Evolutionary conservation across 2,329 filamentous ascomycete species (phyloP).

Genomic region (Sclerotinia spermophila): DNA sequence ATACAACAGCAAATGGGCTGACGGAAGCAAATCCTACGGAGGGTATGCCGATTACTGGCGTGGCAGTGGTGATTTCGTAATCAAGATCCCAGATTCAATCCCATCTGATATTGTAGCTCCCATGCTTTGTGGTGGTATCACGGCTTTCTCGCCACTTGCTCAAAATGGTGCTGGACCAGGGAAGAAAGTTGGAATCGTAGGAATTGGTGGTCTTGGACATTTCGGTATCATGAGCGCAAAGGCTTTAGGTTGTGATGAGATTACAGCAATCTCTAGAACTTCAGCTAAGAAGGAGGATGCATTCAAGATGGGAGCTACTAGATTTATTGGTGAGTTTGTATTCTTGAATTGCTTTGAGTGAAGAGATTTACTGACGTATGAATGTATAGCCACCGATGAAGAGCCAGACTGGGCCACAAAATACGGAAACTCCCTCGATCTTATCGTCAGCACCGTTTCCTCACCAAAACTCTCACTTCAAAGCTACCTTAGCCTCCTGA

Average conservation of each 20-base stretch:
- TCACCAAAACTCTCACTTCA: slow-evolving; percentile 57
- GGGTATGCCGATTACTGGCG: slow-evolving; percentile 50
- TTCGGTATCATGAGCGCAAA: slow-evolving; percentile 68
- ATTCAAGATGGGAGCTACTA: slow-evolving; percentile 57
- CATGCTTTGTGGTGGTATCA: slow-evolving; percentile 75
- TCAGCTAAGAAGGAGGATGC: slow-evolving; percentile 57
- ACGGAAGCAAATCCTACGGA: slow-evolving; percentile 47
- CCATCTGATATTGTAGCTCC: slow-evolving; percentile 54
- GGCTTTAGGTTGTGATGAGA: slow-evolving; percentile 64
- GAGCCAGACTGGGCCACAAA: slow-evolving; percentile 58
- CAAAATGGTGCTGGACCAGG: slow-evolving; percentile 66
- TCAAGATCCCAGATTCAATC: slow-evolving; percentile 54
- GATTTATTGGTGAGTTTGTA: slow-evolving; percentile 41
- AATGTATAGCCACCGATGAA: slow-evolving; percentile 41
- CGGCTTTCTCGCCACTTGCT: slow-evolving; percentile 65
- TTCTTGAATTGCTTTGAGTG: neutral
- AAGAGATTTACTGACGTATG: neutral
- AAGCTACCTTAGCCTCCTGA: slow-evolving; percentile 58
- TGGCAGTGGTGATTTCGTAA: slow-evolving; percentile 54
- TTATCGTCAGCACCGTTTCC: slow-evolving; percentile 58
- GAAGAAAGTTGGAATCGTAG: slow-evolving; percentile 66
- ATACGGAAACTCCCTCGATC: slow-evolving; percentile 50
- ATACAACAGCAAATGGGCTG: slow-evolving; percentile 41
- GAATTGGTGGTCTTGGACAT: slow-evolving; percentile 65
- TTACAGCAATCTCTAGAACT: slow-evolving; percentile 61